These are phyloP conservation scores for Lepidium campestre DNA, from an alignment of 441 rosid species.

Conservation along the genomic window DNA sequence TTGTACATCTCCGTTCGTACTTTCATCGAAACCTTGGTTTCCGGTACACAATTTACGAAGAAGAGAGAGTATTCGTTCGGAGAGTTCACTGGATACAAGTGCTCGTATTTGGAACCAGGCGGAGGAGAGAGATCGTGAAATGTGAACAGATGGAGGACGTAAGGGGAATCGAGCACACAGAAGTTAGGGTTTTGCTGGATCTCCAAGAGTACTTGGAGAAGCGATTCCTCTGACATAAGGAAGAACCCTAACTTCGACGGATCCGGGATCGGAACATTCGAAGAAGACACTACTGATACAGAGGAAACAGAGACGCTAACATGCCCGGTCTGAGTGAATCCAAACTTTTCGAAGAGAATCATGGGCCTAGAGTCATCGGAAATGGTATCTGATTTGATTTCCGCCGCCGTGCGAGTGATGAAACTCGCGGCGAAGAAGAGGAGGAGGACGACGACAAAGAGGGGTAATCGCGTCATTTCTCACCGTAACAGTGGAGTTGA, in stretches of 20 bases:
- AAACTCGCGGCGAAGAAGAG: conserved; percentile 23
- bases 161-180: conserved; percentile 81
- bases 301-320: conserved; percentile 56
- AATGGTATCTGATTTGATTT: conserved; percentile 73
- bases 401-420: conserved; percentile 38
- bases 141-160: conserved; percentile 50
- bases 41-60: conserved; percentile 82
- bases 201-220: conserved; percentile 75
- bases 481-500: not conserved
- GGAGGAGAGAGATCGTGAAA: conserved; percentile 84
- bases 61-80: conserved; percentile 84
- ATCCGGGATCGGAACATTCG: conserved; percentile 34
- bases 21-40: conserved; percentile 68
- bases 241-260: conserved; percentile 83
- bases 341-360: conserved; percentile 94
- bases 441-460: conserved; percentile 17
- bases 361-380: conserved; percentile 65
- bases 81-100: conserved; percentile 46
- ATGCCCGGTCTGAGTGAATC: conserved; percentile 80
- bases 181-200: conserved; percentile 65
- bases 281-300: conserved; percentile 50
- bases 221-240: conserved; percentile 87
- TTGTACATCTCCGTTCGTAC: conserved; percentile 76
- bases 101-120: conserved; percentile 51
- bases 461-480: conserved; percentile 21